These are phyloP conservation scores for Aspergillus piperis DNA, from an alignment of 2,329 filamentous ascomycete genomes.

Conservation along the genomic window DNA sequence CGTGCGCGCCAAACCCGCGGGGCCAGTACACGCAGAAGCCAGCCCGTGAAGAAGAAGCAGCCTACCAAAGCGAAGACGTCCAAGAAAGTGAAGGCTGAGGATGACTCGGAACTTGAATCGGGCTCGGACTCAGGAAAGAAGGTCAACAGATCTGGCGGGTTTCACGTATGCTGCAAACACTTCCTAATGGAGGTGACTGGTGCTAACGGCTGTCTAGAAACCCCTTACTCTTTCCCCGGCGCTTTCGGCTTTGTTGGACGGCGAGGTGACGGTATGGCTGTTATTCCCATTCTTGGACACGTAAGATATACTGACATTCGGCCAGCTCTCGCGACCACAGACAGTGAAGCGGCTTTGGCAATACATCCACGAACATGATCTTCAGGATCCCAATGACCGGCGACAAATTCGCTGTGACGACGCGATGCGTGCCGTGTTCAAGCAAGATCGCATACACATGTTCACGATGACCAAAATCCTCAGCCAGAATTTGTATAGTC, in stretches of 20 bases:
- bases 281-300: not conserved
- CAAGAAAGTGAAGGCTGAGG: conserved; percentile 73
- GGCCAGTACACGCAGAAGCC: conserved; percentile 61
- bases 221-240: conserved; percentile 49
- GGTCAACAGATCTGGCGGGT: conserved; percentile 78
- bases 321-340: conserved; percentile 83
- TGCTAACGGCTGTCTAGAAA: conserved; percentile 38
- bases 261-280: conserved; percentile 45
- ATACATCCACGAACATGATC: conserved; percentile 82
- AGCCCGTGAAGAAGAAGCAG: conserved; percentile 64
- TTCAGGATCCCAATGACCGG: conserved; percentile 89
- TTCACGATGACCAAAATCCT: conserved; percentile 99
- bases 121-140: conserved; percentile 63
- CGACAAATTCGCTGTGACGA: conserved; percentile 93
- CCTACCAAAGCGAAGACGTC: conserved; percentile 51
- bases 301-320: conserved; percentile 21
- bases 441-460: conserved; percentile 90
- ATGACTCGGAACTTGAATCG: conserved; percentile 75
- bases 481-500: conserved; percentile 82
- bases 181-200: not conserved
- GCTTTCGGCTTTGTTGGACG: conserved; percentile 47
- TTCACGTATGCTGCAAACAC: conserved; percentile 62
- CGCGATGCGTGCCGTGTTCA: conserved; percentile 87
- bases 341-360: conserved; percentile 96
- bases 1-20: conserved; percentile 75